These are phyloP conservation scores for Colletotrichum acutatum DNA, from an alignment of 2,329 filamentous ascomycete species.

Conservation along the genomic window DNA sequence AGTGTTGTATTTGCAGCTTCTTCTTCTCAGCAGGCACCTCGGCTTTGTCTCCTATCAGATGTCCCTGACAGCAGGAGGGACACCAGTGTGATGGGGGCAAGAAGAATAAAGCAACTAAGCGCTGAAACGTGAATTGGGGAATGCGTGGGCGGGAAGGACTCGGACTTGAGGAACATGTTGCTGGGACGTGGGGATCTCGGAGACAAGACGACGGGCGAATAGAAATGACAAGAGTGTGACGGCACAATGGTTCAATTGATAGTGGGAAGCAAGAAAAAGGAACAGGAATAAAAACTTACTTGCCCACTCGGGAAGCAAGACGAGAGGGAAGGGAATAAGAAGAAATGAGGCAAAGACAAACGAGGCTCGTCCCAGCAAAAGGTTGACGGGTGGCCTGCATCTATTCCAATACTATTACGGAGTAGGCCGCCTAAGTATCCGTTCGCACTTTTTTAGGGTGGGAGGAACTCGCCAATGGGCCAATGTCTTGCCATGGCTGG, in stretches of 20 bases:
- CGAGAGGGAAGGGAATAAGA: background rate
- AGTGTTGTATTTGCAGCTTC: conserved; percentile 1
- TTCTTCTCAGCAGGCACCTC: background rate
- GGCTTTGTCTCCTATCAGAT: background rate
- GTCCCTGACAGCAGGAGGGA: background rate
- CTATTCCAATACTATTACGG: background rate
- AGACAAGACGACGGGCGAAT: conserved; percentile 3
- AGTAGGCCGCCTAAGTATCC: background rate
- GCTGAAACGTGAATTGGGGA: background rate
- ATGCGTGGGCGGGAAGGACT: background rate
- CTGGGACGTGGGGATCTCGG: background rate
- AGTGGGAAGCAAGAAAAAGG: conserved; percentile 15
- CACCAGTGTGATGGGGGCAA: background rate
- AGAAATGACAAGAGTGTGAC: background rate
- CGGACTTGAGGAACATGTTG: background rate
- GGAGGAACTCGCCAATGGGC: conserved; percentile 8
- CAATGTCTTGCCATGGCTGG: conserved; percentile 29
- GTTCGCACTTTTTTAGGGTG: background rate
- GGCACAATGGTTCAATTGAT: background rate
- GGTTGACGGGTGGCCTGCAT: background rate
- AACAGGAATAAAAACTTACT: conserved; percentile 9
- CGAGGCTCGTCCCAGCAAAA: background rate
- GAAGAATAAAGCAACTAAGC: background rate
- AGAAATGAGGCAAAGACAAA: conserved; percentile 6
- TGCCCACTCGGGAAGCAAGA: background rate